Evolutionary conservation across 2,329 filamentous ascomycete species (phyloP).

Genomic region (Fusarium incarnatum): DNA sequence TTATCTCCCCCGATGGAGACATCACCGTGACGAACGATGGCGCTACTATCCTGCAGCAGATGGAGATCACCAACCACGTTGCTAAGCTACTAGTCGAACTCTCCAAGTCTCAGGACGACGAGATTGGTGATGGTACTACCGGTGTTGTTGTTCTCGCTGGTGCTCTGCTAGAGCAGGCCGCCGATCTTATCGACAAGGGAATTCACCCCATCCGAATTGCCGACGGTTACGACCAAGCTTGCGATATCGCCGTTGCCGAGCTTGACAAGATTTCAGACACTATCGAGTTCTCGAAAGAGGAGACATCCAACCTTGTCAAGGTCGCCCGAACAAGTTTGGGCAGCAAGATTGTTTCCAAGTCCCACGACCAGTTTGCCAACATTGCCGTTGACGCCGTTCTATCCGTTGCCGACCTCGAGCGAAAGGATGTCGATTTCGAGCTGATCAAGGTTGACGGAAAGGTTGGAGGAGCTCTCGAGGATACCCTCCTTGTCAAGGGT

Average conservation of each 20-base stretch:
- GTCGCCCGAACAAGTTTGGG: slow-evolving; percentile 96
- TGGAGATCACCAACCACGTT: slow-evolving; percentile 99
- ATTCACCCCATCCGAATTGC: slow-evolving; percentile 99
- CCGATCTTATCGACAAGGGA: slow-evolving; percentile 98
- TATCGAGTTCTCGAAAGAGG: slow-evolving; percentile 83
- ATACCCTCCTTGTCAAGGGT: slow-evolving; percentile 94
- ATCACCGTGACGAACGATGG: slow-evolving; percentile 99
- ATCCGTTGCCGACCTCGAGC: slow-evolving; percentile 93
- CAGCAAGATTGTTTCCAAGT: slow-evolving; percentile 99
- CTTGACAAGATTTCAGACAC: slow-evolving; percentile 93
- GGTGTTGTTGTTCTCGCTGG: slow-evolving; percentile 97
- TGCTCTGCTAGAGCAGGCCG: slow-evolving; percentile 93
- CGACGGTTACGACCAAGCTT: slow-evolving; percentile 97
- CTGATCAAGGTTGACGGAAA: slow-evolving; percentile 99
- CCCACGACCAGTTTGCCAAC: slow-evolving; percentile 96
- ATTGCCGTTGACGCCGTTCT: slow-evolving; percentile 98
- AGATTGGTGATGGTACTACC: slow-evolving; percentile 98
- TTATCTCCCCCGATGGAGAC: slow-evolving; percentile 98
- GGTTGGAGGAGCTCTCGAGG: slow-evolving; percentile 92
- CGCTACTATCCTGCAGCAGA: slow-evolving; percentile 95
- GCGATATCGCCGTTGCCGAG: slow-evolving; percentile 93
- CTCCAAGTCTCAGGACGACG: slow-evolving; percentile 98
- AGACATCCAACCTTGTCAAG: slow-evolving; percentile 89
- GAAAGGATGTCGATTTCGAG: slow-evolving; percentile 98
- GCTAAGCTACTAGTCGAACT: slow-evolving; percentile 96